Evolutionary conservation across 805 yeast species (phyloP).

Genomic region (Candida ulmi): DNA sequence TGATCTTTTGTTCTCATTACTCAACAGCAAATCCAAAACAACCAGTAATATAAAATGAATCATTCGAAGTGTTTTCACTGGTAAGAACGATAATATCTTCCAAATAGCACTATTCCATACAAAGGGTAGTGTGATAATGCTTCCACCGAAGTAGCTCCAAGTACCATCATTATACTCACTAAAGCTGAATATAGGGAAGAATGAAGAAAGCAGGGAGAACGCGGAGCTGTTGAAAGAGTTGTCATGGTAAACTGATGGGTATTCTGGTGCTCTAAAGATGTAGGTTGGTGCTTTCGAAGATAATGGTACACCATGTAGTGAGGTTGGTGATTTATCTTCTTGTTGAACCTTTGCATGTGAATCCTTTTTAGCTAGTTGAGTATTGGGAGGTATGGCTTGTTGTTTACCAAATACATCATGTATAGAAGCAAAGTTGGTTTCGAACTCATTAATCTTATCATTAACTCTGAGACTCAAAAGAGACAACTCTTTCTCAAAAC

Average conservation of each 20-base stretch:
- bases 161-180: too few relatives aligned
- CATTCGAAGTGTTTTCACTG: constrained; percentile 7
- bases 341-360: neutral
- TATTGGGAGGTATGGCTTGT: too few relatives aligned
- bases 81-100: constrained; percentile 10
- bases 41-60: constrained; percentile 6
- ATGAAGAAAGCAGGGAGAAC: too few relatives aligned
- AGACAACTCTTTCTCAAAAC: constrained; percentile 16
- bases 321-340: neutral
- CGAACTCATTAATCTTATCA: constrained; percentile 4
- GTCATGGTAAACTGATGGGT: constrained; percentile 1
- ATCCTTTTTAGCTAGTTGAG: too few relatives aligned
- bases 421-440: constrained; percentile 4
- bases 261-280: constrained; percentile 1
- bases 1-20: neutral
- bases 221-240: too few relatives aligned
- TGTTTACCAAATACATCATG: too few relatives aligned
- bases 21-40: constrained; percentile 8
- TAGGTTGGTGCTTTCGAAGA: constrained; percentile 3
- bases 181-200: too few relatives aligned
- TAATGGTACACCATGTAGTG: constrained; percentile 6
- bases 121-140: constrained; percentile 10
- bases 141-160: too few relatives aligned
- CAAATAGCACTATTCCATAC: constrained; percentile 7
- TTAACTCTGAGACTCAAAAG: constrained; percentile 8